These are phyloP conservation scores for Ustulina deusta DNA, from an alignment of 2,329 filamentous ascomycete genomes.

Conservation along the genomic window DNA sequence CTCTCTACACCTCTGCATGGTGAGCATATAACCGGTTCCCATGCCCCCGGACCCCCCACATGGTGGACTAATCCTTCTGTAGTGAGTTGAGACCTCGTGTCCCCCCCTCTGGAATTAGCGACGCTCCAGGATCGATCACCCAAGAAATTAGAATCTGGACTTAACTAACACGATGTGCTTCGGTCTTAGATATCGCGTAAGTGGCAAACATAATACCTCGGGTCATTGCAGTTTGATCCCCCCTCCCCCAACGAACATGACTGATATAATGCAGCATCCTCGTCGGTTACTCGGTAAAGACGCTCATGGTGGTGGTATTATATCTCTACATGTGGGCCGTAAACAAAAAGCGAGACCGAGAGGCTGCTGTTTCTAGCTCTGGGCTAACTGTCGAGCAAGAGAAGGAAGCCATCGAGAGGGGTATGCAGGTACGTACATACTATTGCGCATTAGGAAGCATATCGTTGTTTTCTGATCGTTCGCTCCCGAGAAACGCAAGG, in stretches of 20 bases:
- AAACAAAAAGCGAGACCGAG: slow-evolving; percentile 66
- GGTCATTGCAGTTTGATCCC: not conserved
- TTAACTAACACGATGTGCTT: slow-evolving; percentile 8
- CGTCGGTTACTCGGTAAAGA: slow-evolving; percentile 66
- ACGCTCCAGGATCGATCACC: not conserved
- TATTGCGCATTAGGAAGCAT: too few species aligned
- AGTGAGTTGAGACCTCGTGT: slow-evolving; percentile 22
- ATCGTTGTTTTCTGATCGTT: too few species aligned
- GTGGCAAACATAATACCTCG: slow-evolving; percentile 27
- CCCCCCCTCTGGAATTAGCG: too few species aligned
- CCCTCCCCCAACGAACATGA: not conserved
- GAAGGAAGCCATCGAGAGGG: slow-evolving; percentile 63
- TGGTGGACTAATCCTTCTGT: slow-evolving; percentile 7
- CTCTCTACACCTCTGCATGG: slow-evolving; percentile 61
- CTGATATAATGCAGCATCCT: slow-evolving; percentile 59
- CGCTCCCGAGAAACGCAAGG: too few species aligned
- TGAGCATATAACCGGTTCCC: slow-evolving; percentile 5
- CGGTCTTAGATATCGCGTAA: slow-evolving; percentile 55
- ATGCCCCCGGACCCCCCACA: not conserved
- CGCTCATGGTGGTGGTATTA: slow-evolving; percentile 61
- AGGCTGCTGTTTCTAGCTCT: slow-evolving; percentile 50
- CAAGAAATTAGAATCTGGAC: not conserved
- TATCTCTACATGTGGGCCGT: slow-evolving; percentile 67
- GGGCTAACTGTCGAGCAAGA: slow-evolving; percentile 56
- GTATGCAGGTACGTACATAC: slow-evolving; percentile 56